These are phyloP conservation scores for Linnemannia hyalina DNA, from an alignment of 192 early-diverging fungal species.

Conservation along the genomic window DNA sequence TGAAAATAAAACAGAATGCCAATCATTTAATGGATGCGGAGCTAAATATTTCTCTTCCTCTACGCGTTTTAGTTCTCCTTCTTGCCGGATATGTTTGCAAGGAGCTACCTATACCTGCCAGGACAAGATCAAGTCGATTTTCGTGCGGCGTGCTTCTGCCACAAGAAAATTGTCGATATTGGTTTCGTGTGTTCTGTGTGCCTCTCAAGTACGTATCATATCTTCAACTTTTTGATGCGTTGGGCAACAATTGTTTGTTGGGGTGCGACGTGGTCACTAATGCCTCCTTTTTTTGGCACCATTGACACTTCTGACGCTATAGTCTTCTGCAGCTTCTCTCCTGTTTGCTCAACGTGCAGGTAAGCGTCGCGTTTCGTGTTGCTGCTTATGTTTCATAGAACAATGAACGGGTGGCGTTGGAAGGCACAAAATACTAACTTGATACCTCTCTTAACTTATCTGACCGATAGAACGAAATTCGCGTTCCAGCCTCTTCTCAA, in stretches of 20 bases:
- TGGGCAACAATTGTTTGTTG: not conserved
- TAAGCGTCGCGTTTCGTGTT: slow-evolving; percentile 24
- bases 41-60: not conserved
- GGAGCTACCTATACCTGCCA: slow-evolving; percentile 80
- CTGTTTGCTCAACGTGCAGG: slow-evolving; percentile 84
- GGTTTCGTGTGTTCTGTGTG: slow-evolving; percentile 99
- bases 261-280: not conserved
- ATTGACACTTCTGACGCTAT: not conserved
- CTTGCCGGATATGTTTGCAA: slow-evolving; percentile 83
- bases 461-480: slow-evolving; percentile 71
- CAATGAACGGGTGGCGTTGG: not conserved
- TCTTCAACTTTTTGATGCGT: not conserved
- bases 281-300: not conserved
- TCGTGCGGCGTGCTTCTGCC: slow-evolving; percentile 96
- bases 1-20: too few species aligned
- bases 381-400: not conserved
- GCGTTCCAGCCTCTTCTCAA: slow-evolving; percentile 66
- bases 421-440: not conserved
- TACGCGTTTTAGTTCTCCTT: slow-evolving; percentile 71
- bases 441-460: not conserved
- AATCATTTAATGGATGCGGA: not conserved
- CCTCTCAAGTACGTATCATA: slow-evolving; percentile 80
- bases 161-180: slow-evolving; percentile 91
- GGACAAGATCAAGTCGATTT: slow-evolving; percentile 90
- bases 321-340: slow-evolving; percentile 80